phyloP scores from a whole-genome alignment of 306 rosid genomes.

The Ammopiptanthus mongolicus region DNA sequence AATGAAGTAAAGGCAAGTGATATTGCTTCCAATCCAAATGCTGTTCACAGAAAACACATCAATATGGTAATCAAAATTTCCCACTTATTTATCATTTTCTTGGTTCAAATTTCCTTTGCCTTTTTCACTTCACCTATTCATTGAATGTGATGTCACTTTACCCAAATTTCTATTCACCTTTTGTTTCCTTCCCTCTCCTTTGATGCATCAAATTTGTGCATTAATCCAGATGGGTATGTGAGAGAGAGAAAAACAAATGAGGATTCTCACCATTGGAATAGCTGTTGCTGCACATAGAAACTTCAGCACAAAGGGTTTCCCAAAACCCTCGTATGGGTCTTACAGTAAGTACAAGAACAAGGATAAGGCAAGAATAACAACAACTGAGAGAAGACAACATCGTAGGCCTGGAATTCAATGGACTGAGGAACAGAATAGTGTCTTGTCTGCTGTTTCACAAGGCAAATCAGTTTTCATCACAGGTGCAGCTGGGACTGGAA shows the following conservation, averaged over 20 bases:
- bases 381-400: neutral
- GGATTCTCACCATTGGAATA: constrained; percentile 6
- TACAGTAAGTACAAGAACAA: neutral
- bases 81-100: neutral
- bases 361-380: neutral
- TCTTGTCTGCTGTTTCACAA: constrained; percentile 29
- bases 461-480: constrained; percentile 48
- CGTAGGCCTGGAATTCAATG: constrained; percentile 21
- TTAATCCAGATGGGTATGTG: constrained; percentile 11
- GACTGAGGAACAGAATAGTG: constrained; percentile 41
- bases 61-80: constrained; percentile 9
- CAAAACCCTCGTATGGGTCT: constrained; percentile 8
- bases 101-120: neutral
- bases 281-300: neutral
- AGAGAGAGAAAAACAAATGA: neutral
- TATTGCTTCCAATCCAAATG: neutral
- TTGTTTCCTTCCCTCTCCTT: neutral
- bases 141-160: neutral
- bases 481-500: constrained; percentile 58
- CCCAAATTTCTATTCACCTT: neutral
- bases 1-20: neutral
- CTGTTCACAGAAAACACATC: neutral
- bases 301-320: constrained; percentile 10
- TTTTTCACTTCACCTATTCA: neutral
- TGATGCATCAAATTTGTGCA: neutral